Evolutionary conservation across 805 yeast species (phyloP), one percentile per base, ranked within the genome.

Genomic region (Sugiyamaella marilandica): DNA sequence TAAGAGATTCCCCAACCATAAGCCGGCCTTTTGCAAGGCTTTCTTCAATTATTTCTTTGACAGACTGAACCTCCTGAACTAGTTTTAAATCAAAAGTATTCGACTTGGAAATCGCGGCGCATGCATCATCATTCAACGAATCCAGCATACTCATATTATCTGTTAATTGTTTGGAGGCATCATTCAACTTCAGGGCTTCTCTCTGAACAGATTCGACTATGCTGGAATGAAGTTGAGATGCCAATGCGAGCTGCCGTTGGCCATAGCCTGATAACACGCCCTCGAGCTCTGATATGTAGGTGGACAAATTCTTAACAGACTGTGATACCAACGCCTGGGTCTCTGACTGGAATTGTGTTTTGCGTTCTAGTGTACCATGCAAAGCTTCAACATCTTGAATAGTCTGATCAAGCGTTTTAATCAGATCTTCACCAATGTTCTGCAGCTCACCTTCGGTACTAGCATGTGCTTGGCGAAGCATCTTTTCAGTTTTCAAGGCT

Each of bases 361-460:
- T 49, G 11, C 52, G 53, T 19, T 59, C 55, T 8, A 65, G 51
- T 21, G 53, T 57, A 36, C 45, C 55, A 34, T 54, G 55, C 37
- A 65, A 54, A 11, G 19, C 16, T 24, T 44, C 49, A 24, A 59
- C 49, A 35, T 64, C 67, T 11, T 43, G 19, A 18, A 54, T 37
- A 7, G 67, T 57, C 16, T 54, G 49, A 19, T 61, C 60, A 19
- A 64, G 55, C 2, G 57, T 55, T 9, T 44, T 41, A 34, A 63
- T 56, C 36, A 65, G 46, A n/a, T 50, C 61, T 9, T 53, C 55
- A 11, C 65, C 65, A 10, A 64, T 57, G 3, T 55, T 46, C 18
- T 59, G 62, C 14, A 66, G 58, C 47, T 65, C 58, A n/a, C 49
- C 50, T 46, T 65, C 68, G 2, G 67, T 64, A 19, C 54, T 55